Conservation (phyloP, 1,284 basidiomycete genomes). For the Microbotryum silenes-acaulis region DNA sequence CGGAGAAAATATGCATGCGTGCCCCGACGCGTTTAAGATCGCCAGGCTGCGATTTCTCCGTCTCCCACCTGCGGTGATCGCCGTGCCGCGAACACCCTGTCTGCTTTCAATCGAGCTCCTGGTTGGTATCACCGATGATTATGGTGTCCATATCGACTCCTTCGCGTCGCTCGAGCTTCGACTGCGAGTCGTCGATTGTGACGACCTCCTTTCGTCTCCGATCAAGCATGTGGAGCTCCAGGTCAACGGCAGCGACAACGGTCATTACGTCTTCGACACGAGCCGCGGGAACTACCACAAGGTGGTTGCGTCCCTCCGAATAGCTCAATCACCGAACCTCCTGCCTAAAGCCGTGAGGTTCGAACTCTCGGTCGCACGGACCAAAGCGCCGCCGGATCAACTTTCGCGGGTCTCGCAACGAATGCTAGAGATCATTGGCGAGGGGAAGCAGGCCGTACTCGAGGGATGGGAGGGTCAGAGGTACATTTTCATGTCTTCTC, state of each 20-base stretch:
- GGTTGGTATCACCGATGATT: slow-evolving; percentile 24
- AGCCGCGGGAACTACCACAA: slow-evolving; percentile 14
- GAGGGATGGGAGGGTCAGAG: slow-evolving; percentile 17
- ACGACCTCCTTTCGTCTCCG: no score
- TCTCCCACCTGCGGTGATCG: slow-evolving; percentile 15
- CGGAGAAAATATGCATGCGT: background rate
- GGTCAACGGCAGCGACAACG: no score
- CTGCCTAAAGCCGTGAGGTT: background rate
- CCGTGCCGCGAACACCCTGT: background rate
- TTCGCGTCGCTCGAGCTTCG: slow-evolving; percentile 15
- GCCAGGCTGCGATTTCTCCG: slow-evolving; percentile 19
- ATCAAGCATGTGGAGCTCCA: no score
- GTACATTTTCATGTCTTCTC: slow-evolving; percentile 11
- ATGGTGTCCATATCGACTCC: slow-evolving; percentile 14
- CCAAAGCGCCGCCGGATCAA: background rate
- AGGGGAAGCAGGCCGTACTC: background rate
- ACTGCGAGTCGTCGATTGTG: slow-evolving; percentile 5
- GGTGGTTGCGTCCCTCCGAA: slow-evolving; percentile 1
- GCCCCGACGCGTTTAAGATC: slow-evolving; percentile 4
- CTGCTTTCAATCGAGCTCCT: slow-evolving; percentile 16
- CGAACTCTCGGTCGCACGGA: slow-evolving; percentile 2
- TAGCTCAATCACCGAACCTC: background rate
- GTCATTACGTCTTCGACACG: slow-evolving; percentile 8
- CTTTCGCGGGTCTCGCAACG: background rate
- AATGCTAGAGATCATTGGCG: slow-evolving; percentile 2